phyloP scores from a whole-genome alignment of 805 yeast species.

The Candida maesae region DNA sequence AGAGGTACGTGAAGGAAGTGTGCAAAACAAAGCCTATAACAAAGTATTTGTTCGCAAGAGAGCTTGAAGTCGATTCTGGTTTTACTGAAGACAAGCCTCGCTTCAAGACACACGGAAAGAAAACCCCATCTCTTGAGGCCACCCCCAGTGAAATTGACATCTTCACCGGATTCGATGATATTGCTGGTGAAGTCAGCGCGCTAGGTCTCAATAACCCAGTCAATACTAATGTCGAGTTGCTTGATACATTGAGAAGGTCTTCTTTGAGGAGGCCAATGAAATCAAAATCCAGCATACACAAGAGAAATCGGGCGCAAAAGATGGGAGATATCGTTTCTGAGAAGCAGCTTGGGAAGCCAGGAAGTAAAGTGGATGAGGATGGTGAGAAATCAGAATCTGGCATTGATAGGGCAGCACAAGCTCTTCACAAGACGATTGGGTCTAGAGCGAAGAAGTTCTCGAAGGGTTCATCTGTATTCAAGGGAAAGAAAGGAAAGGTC shows the following conservation, averaged over 20 bases:
- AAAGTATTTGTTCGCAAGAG: slow-evolving; percentile 12
- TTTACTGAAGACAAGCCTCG: slow-evolving; percentile 5
- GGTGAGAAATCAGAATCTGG: not conserved
- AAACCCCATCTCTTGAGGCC: too few relatives aligned
- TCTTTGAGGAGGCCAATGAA: slow-evolving; percentile 11
- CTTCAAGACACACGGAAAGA: slow-evolving; percentile 5
- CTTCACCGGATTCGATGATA: slow-evolving; percentile 14
- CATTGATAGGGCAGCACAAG: not conserved
- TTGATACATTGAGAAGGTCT: slow-evolving; percentile 15
- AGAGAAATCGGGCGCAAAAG: not conserved
- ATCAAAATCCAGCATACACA: not conserved
- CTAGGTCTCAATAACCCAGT: slow-evolving; percentile 4
- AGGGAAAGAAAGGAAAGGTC: not conserved
- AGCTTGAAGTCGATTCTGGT: not conserved
- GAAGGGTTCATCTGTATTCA: slow-evolving; percentile 10
- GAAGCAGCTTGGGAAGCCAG: not conserved
- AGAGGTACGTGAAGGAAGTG: slow-evolving; percentile 24
- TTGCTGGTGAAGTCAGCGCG: not conserved
- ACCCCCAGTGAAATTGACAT: slow-evolving; percentile 12
- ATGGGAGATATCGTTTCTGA: not conserved
- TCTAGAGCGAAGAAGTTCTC: slow-evolving; percentile 13
- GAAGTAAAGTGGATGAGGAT: not conserved
- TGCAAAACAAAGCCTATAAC: slow-evolving; percentile 23
- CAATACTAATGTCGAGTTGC: slow-evolving; percentile 10
- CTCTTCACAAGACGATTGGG: slow-evolving; percentile 3